Evolutionary conservation across 768 basidiomycete genomes (phyloP), one percentile per base, ranked within the genome.

Genomic region (Pulveroboletus frians): DNA sequence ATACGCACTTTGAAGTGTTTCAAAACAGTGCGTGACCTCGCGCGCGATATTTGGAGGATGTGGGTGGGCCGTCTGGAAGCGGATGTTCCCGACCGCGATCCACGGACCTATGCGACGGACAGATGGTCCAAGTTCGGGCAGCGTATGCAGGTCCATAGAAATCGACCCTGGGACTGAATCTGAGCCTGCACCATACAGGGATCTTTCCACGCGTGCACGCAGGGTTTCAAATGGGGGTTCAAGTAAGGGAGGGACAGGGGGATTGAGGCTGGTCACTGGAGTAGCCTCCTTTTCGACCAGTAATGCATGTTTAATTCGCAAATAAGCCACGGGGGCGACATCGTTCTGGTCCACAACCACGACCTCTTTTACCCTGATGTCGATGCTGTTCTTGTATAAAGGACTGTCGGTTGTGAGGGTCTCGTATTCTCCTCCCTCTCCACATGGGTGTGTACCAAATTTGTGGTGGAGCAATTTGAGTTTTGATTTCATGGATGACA

Each of bases 351-450:
- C 83, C 57, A 88, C 85, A 37, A 88, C 79, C 35, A 94, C 81
- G 0, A 78, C 79, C 56, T 91, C 84, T 1, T 77, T 76, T 39
- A 83, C 79, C 30, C 69, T 74, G 84, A 97, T 64, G 7, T 71
- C 63, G 31, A 99, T 85, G 9, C 77, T 74, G 34, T 77, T 76
- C 56, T 90, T 89, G 78, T 94, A 98, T 11, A 95, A 61, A 0
- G 94, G 90, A 52, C 87, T 88, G 56, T 96, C 90, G 11, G 93
- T 71, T 1, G 95, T 97, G 49, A 98, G 72, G 0, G 86, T 90
- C 65, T 99, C 96, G 67, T 97, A 99, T 70, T 99, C 96, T 2
- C 96, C 96, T 2, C 96, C 96, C 70, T 99, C 96, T 9, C 96
- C 96, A 53, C 95, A 97, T 2, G 95, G 78, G 63, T 99, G 96